Base-by-base conservation (phyloP, 129 eudicot species). In the Apium graveolens region DNA sequence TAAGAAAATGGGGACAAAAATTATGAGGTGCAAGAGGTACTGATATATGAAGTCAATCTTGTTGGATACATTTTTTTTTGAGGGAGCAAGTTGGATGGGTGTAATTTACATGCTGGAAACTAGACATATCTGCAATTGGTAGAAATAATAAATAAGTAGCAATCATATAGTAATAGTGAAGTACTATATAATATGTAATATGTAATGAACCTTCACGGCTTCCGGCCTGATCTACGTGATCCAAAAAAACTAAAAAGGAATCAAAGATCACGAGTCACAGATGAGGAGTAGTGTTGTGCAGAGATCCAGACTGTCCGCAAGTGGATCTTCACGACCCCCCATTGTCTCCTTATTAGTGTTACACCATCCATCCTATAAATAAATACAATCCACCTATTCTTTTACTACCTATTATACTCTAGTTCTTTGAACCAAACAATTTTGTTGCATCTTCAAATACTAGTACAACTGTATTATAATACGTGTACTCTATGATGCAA, bases 221-320 rank as follows among this genome's bases (percentile, higher is more conserved):
- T 51, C 62, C 62, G 62, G 3, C 62, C 62, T 62, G 34, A 27
- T 65, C 9, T 65, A 65, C 0, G 21, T 31, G 37, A 41, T 41
- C 76, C 34, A n/a, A 41, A 72, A 72, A 7, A n/a, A n/a, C n/a
- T n/a, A 9, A 10, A 39, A 72, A 38, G 18, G 76, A 43, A 44
- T 24, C 57, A 26, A 44, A 44, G 57, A 27, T 73, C 77, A 73
- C 39, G 38, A 73, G 39, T 13, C 13, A 41, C 16, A 4, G 2
- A 21, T 60, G 34, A 49, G 8, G 11, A 51, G 62, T 51, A 0
- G 6, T 46, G 62, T 51, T 0, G 6, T 46, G 65, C 26, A 57
- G 11, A n/a, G 66, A 57, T 29, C 60, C 77, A 73, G 77, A 38
- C 60, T 73, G 77, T 43, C 77, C 4, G 11, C 57, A 41, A 44